Conservation (phyloP, 2,329 filamentous ascomycete species). For the Beauveria varroae region DNA sequence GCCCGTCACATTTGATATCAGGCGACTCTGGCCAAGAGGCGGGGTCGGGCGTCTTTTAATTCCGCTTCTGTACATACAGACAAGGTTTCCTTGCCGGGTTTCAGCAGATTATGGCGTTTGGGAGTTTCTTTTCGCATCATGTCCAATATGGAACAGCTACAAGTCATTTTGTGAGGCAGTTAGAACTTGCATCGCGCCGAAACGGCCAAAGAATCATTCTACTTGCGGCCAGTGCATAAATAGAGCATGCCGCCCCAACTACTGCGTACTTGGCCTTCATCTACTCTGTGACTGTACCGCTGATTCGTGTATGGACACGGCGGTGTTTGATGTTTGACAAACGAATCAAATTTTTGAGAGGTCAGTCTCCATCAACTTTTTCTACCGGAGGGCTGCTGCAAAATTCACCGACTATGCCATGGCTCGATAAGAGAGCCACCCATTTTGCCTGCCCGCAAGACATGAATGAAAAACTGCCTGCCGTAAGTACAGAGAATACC, state of each 20-base stretch:
- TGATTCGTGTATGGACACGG: neutral
- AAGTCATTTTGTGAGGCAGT: conserved; percentile 8
- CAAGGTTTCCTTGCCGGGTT: neutral
- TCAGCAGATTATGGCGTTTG: conserved; percentile 18
- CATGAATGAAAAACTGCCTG: too few species aligned
- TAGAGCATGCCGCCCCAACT: conserved; percentile 1
- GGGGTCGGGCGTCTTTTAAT: conserved; percentile 8
- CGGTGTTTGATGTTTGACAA: too few species aligned
- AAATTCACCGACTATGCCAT: too few species aligned
- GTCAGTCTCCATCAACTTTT: too few species aligned
- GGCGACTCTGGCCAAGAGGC: conserved; percentile 6
- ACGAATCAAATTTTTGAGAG: too few species aligned
- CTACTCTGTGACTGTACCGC: neutral
- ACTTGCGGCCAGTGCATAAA: conserved; percentile 5
- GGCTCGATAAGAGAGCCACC: too few species aligned
- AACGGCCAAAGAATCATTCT: neutral
- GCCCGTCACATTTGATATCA: neutral
- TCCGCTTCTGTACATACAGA: conserved; percentile 10
- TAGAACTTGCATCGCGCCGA: conserved; percentile 1
- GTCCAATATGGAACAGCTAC: conserved; percentile 10
- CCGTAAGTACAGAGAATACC: too few species aligned
- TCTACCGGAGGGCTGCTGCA: too few species aligned
- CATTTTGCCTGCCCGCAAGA: too few species aligned
- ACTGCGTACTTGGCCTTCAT: neutral
- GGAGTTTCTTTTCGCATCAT: conserved; percentile 18